Conservation (phyloP, 2,329 filamentous ascomycete genomes). For the Paracoccidioides brasiliensis region DNA sequence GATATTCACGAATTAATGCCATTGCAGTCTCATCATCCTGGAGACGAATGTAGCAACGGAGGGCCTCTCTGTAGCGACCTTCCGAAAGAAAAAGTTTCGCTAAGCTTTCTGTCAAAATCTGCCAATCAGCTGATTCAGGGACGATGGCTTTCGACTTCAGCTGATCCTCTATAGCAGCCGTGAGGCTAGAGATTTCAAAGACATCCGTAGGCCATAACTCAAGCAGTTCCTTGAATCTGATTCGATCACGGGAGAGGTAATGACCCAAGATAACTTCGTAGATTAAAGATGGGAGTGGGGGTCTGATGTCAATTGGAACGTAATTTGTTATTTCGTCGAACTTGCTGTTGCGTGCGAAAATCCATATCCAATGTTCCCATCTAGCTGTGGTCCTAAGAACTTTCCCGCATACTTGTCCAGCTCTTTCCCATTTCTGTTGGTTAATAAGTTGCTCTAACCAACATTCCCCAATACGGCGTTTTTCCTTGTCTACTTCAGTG, state of each 20-base stretch:
- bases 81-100: constrained; percentile 74
- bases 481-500: constrained; percentile 68
- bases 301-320: constrained; percentile 67
- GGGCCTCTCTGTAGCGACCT: constrained; percentile 67
- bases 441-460: constrained; percentile 83
- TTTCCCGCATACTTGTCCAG: constrained; percentile 68
- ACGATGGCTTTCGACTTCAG: constrained; percentile 61
- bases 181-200: constrained; percentile 65
- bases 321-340: constrained; percentile 82
- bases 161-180: constrained; percentile 67
- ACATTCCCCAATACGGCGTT: constrained; percentile 76
- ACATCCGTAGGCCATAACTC: constrained; percentile 74
- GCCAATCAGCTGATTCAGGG: constrained; percentile 76
- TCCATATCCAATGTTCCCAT: constrained; percentile 96
- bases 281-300: constrained; percentile 64
- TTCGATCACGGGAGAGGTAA: constrained; percentile 68
- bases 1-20: constrained; percentile 70
- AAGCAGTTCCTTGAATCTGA: constrained; percentile 62
- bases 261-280: constrained; percentile 85
- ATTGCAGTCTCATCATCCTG: constrained; percentile 88
- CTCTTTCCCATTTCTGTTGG: constrained; percentile 58
- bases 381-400: constrained; percentile 65
- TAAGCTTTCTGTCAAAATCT: constrained; percentile 72
- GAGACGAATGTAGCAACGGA: constrained; percentile 77
- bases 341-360: constrained; percentile 71